Evolutionary conservation across 345 rosid species (phyloP).

Genomic region (Brassica cretica): DNA sequence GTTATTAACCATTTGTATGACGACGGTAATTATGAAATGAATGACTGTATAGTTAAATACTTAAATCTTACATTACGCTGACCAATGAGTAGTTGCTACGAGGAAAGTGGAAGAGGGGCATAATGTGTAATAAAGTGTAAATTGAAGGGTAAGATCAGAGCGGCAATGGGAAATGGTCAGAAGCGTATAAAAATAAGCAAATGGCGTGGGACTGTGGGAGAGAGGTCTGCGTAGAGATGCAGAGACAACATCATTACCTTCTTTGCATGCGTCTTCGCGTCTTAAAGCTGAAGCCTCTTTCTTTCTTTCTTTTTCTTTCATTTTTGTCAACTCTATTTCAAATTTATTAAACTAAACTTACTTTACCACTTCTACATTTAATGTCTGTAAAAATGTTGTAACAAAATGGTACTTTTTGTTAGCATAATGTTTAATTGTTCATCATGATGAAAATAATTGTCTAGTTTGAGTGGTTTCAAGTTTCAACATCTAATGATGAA

Average conservation of each 20-base stretch:
- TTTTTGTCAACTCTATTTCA: slow-evolving; percentile 22
- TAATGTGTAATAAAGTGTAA: not conserved
- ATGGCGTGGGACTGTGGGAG: slow-evolving; percentile 40
- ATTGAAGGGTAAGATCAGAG: slow-evolving; percentile 12
- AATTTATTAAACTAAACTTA: not conserved
- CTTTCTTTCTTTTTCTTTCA: slow-evolving; percentile 1
- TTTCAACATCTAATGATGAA: not conserved
- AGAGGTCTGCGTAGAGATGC: slow-evolving; percentile 55
- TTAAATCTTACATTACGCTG: not conserved
- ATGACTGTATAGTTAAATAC: not conserved
- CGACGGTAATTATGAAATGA: not conserved
- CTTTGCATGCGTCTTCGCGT: slow-evolving; percentile 82
- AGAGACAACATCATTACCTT: slow-evolving; percentile 73
- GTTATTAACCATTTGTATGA: not conserved
- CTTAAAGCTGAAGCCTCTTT: slow-evolving; percentile 50
- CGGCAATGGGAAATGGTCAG: slow-evolving; percentile 34
- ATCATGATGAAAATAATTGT: slow-evolving; percentile 29
- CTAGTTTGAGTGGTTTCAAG: slow-evolving; percentile 17
- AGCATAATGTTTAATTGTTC: slow-evolving; percentile 4
- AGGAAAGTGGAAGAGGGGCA: slow-evolving; percentile 31
- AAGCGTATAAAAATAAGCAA: slow-evolving; percentile 48
- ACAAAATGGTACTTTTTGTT: not conserved
- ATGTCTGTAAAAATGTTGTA: not conserved
- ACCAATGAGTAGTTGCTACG: not conserved
- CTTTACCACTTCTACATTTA: not conserved